Conservation (phyloP, 179 eudicot species). For the Sideroxylon spinosum region DNA sequence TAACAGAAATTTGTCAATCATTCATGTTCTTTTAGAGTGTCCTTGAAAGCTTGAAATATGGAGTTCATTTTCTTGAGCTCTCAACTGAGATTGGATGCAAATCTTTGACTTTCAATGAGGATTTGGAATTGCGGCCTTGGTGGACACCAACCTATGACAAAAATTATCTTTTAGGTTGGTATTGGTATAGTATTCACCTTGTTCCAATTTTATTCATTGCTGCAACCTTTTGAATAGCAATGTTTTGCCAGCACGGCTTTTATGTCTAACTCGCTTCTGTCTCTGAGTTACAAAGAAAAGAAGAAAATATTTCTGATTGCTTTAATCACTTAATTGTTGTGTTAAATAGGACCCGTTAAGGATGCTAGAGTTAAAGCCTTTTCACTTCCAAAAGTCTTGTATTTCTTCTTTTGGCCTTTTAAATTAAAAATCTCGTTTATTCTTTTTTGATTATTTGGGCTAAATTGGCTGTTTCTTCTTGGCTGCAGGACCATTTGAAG, state of each 20-base stretch:
- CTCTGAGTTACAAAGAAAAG: background rate
- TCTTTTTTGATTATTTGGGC: background rate
- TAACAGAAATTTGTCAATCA: conserved; percentile 10
- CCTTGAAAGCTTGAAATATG: conserved; percentile 58
- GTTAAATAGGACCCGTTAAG: background rate
- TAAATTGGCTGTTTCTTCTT: conserved; percentile 19
- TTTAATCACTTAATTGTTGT: background rate
- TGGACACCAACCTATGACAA: conserved; percentile 88
- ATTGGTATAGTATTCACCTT: conserved; percentile 14
- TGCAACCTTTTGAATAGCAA: background rate
- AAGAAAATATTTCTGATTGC: background rate
- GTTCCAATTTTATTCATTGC: background rate
- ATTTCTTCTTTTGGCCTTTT: background rate
- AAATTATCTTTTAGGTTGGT: conserved; percentile 72
- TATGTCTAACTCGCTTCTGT: background rate
- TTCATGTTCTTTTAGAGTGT: conserved; percentile 39
- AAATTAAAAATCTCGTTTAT: background rate
- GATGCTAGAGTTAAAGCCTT: too few species aligned
- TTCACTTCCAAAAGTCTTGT: background rate
- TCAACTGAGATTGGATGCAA: conserved; percentile 53
- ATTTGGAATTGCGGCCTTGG: conserved; percentile 81
- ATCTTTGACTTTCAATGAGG: conserved; percentile 87
- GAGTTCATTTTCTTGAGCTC: conserved; percentile 60
- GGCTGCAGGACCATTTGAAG: conserved; percentile 76
- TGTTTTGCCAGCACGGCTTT: background rate